phyloP scores from a whole-genome alignment of 768 basidiomycete genomes.

The Termitomyces sp. region DNA sequence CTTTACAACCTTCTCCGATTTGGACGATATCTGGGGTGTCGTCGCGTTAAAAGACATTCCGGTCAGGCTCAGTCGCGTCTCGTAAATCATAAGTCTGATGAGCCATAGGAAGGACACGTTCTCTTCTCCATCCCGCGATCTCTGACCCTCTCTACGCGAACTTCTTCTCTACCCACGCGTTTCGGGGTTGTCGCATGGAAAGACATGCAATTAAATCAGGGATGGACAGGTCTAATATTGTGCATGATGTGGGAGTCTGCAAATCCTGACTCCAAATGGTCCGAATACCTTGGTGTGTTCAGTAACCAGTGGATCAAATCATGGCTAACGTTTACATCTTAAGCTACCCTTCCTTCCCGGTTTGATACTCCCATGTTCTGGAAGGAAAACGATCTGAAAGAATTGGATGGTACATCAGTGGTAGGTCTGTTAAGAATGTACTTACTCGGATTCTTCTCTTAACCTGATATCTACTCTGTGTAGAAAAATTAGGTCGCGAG shows the following conservation, averaged over 20 bases:
- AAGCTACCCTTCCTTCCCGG: constrained; percentile 59
- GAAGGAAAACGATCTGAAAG: constrained; percentile 63
- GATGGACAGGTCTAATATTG: constrained; percentile 87
- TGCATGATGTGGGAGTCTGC: constrained; percentile 95
- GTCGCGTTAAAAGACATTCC: constrained; percentile 71
- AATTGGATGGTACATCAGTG: constrained; percentile 82
- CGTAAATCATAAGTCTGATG: neutral
- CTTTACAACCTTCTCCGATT: constrained; percentile 37
- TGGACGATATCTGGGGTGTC: constrained; percentile 66
- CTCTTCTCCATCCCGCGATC: constrained; percentile 81
- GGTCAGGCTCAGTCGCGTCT: constrained; percentile 30
- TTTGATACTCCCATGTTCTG: constrained; percentile 98
- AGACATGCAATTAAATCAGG: constrained; percentile 47
- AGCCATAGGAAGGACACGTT: constrained; percentile 57
- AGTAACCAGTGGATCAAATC: neutral
- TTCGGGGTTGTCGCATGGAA: constrained; percentile 68
- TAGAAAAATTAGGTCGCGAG: constrained; percentile 83
- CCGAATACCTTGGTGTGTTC: constrained; percentile 60
- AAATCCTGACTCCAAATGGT: constrained; percentile 58
- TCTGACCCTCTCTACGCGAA: constrained; percentile 74
- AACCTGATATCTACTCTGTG: constrained; percentile 1
- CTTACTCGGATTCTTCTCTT: neutral
- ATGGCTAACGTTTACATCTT: neutral
- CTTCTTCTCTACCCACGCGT: constrained; percentile 55
- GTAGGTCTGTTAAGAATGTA: constrained; percentile 51